These are phyloP conservation scores for Boletus subparvulus DNA, from an alignment of 768 basidiomycete genomes.

Conservation along the genomic window DNA sequence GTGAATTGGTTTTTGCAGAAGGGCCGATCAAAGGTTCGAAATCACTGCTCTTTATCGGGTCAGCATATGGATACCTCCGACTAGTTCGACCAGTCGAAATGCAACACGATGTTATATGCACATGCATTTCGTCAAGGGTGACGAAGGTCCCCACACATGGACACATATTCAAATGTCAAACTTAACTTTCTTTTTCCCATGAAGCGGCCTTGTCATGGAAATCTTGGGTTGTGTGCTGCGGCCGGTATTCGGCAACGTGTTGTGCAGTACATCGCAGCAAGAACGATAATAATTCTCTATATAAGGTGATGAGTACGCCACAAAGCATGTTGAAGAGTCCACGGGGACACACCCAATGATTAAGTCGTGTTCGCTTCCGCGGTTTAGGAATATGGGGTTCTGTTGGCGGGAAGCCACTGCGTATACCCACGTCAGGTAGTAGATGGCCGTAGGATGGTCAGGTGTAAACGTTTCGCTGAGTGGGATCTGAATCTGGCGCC, in stretches of 20 bases:
- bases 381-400: neutral
- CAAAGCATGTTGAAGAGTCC: neutral
- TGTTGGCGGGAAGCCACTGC: neutral
- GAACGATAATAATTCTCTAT: neutral
- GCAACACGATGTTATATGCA: neutral
- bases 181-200: conserved; percentile 1
- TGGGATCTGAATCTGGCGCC: conserved; percentile 10
- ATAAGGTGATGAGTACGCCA: neutral
- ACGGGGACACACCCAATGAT: neutral
- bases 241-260: neutral
- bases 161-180: conserved; percentile 3
- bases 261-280: neutral
- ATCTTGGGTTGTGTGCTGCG: neutral
- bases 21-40: neutral
- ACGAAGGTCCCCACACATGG: neutral
- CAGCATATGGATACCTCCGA: neutral
- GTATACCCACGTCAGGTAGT: conserved; percentile 5
- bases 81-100: neutral
- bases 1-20: conserved; percentile 5
- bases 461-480: conserved; percentile 1
- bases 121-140: neutral
- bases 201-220: neutral
- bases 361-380: neutral
- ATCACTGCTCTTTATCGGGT: neutral
- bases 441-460: neutral